Percentiles rank a stretch among this genome's conserved stretches.
phyloP scores from a whole-genome alignment of 2,329 filamentous ascomycete species.

The Apiospora hydei region DNA sequence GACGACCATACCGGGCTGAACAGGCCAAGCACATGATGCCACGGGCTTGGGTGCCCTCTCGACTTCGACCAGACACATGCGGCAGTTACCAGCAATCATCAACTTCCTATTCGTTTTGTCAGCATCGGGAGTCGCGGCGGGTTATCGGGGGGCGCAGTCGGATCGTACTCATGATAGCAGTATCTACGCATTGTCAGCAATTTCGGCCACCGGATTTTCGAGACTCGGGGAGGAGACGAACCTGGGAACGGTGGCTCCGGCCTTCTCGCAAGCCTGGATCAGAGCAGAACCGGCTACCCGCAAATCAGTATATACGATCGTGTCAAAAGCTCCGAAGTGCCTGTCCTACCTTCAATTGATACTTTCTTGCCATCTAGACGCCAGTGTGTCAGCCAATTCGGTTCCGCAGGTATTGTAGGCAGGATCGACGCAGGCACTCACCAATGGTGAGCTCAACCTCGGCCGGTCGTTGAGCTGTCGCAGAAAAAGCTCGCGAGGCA shows the following conservation, averaged over 20 bases:
- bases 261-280: constrained; percentile 99
- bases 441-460: constrained; percentile 98
- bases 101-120: constrained; percentile 74
- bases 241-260: constrained; percentile 87
- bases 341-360: constrained; percentile 84
- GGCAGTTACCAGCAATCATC: constrained; percentile 98
- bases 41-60: constrained; percentile 96
- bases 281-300: constrained; percentile 87
- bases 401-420: constrained; percentile 36
- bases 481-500: constrained; percentile 81
- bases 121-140: constrained; percentile 40
- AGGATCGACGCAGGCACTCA: constrained; percentile 52
- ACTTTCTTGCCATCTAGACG: constrained; percentile 94
- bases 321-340: constrained; percentile 21
- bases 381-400: constrained; percentile 33
- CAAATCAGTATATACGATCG: constrained; percentile 45
- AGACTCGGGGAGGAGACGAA: constrained; percentile 47
- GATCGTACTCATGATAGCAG: constrained; percentile 93
- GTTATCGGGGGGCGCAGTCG: constrained; percentile 35
- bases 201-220: constrained; percentile 34
- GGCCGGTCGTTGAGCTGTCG: constrained; percentile 78
- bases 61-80: constrained; percentile 99
- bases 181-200: constrained; percentile 68
- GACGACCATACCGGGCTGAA: constrained; percentile 98
- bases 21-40: constrained; percentile 98